Conservation (phyloP, 2,329 filamentous ascomycete species). For the Epichloe aotearoae region DNA sequence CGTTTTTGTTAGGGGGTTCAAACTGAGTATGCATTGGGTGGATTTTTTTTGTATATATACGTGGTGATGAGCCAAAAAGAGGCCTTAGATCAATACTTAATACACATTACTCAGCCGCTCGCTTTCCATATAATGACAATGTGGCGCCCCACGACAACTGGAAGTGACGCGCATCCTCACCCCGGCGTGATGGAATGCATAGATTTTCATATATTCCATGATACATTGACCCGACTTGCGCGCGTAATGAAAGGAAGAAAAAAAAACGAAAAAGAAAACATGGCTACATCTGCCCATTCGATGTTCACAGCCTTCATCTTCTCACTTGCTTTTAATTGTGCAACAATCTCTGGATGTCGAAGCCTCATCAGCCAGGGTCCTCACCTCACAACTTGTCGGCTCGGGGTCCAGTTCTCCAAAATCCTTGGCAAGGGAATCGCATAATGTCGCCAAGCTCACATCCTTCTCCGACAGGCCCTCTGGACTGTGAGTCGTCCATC, state of each 20-base stretch:
- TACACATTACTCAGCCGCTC: constrained; percentile 3
- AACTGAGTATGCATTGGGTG: constrained; percentile 15
- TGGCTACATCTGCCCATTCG: neutral
- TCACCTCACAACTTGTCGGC: constrained; percentile 22
- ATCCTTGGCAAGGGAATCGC: constrained; percentile 43
- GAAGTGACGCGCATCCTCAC: too few relatives aligned
- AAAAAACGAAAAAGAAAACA: neutral
- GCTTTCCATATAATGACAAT: neutral
- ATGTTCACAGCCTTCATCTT: neutral
- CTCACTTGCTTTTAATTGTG: constrained; percentile 25
- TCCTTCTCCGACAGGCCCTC: constrained; percentile 53
- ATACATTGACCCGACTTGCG: neutral
- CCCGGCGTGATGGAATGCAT: too few relatives aligned
- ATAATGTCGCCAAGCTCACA: constrained; percentile 45
- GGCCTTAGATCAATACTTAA: constrained; percentile 4
- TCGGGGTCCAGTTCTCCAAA: constrained; percentile 39
- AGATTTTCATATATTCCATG: neutral
- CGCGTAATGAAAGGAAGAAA: too few relatives aligned
- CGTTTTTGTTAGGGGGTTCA: constrained; percentile 13
- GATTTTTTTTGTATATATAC: constrained; percentile 15
- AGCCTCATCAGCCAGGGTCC: constrained; percentile 33
- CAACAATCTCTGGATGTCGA: constrained; percentile 40
- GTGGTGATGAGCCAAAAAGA: neutral
- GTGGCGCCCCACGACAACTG: too few relatives aligned
- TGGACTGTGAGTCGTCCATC: constrained; percentile 61